Conservation (phyloP, 2,329 filamentous ascomycete species). For the Exophiala sideris region DNA sequence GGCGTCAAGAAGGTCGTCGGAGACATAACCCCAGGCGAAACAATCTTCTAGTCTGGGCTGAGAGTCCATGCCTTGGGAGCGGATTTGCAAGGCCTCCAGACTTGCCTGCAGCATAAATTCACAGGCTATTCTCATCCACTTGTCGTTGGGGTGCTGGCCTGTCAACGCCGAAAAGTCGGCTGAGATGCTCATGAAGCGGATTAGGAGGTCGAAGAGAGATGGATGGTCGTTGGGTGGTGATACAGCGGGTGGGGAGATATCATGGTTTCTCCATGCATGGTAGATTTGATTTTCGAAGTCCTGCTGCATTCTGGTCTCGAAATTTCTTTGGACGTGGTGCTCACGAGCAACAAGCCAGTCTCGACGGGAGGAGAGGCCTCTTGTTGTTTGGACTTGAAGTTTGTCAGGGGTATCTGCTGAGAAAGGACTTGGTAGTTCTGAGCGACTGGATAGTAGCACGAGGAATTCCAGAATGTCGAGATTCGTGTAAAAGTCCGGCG, state of each 20-base stretch:
- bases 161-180: conserved; percentile 14
- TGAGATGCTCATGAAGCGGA: conserved; percentile 25
- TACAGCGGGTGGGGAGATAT: too few relatives aligned
- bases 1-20: conserved; percentile 2
- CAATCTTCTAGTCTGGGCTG: conserved; percentile 20
- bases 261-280: neutral
- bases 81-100: conserved; percentile 11
- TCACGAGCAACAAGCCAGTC: conserved; percentile 7
- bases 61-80: neutral
- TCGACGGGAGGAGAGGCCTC: conserved; percentile 6
- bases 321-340: neutral
- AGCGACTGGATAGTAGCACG: conserved; percentile 11
- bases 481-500: conserved; percentile 5
- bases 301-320: neutral
- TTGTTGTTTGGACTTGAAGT: neutral
- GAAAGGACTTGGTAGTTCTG: neutral
- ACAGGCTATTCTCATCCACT: conserved; percentile 24
- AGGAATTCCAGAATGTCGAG: conserved; percentile 23
- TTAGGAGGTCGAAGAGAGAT: conserved; percentile 18
- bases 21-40: conserved; percentile 26
- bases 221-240: neutral
- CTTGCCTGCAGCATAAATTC: conserved; percentile 26
- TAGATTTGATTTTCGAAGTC: conserved; percentile 13
- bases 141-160: conserved; percentile 6
- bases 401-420: neutral